phyloP scores from a whole-genome alignment of 2,329 filamentous ascomycete genomes.

The Sphaerostilbella broomeana region DNA sequence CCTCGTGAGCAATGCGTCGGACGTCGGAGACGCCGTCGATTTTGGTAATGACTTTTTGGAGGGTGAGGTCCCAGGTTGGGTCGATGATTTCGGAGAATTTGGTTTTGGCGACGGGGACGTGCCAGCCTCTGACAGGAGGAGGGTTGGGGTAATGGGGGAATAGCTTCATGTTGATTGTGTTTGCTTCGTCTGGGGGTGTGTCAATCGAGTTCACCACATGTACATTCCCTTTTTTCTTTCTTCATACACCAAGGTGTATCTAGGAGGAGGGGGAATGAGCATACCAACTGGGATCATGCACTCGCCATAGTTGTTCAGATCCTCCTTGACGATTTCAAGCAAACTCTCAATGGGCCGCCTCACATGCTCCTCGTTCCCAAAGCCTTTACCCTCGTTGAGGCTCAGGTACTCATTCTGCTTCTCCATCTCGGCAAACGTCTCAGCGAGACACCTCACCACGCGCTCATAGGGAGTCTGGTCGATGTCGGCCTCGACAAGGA shows the following conservation, averaged over 20 bases:
- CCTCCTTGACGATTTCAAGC: conserved; percentile 73
- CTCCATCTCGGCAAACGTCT: conserved; percentile 82
- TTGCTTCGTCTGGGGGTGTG: conserved; percentile 64
- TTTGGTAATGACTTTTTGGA: conserved; percentile 71
- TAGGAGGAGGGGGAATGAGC: conserved; percentile 18
- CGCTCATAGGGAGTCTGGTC: conserved; percentile 76
- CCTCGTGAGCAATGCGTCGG: conserved; percentile 74
- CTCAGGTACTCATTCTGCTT: conserved; percentile 83
- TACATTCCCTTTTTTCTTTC: neutral
- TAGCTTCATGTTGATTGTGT: conserved; percentile 93
- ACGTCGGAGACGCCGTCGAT: conserved; percentile 91
- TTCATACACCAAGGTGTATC: neutral
- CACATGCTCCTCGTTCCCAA: conserved; percentile 34
- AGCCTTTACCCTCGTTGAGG: conserved; percentile 41
- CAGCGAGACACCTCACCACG: conserved; percentile 78
- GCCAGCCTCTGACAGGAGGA: conserved; percentile 73
- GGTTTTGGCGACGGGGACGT: conserved; percentile 75
- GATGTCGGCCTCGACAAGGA: conserved; percentile 61
- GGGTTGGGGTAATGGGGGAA: conserved; percentile 78
- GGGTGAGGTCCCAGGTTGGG: conserved; percentile 67
- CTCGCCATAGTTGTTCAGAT: conserved; percentile 94
- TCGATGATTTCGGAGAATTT: conserved; percentile 58
- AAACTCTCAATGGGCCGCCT: conserved; percentile 73
- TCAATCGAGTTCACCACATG: neutral
- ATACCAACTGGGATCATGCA: conserved; percentile 95